phyloP scores from a whole-genome alignment of 257 asterid species.

The Capsicum pubescens region DNA sequence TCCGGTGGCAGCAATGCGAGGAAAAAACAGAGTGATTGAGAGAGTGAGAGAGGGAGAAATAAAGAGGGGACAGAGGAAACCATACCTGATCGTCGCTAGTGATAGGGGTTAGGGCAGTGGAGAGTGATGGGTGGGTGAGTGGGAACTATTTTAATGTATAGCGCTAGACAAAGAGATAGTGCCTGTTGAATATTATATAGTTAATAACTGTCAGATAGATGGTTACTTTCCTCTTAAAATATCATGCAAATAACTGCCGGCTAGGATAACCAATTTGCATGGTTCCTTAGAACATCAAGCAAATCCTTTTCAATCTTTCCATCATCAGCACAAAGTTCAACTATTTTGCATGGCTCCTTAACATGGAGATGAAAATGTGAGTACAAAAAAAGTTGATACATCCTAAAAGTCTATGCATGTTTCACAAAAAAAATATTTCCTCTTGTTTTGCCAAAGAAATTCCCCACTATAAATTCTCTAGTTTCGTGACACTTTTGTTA shows the following conservation, averaged over 20 bases:
- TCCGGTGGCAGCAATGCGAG: neutral
- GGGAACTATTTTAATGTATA: neutral
- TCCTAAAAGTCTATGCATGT: slow-evolving; percentile 14
- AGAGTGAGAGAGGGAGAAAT: neutral
- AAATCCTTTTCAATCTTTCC: neutral
- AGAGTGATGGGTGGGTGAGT: neutral
- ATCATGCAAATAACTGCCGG: neutral
- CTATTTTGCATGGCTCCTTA: neutral
- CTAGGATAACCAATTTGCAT: neutral
- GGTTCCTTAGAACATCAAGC: neutral
- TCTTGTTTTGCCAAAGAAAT: neutral
- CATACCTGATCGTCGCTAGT: neutral
- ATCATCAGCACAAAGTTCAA: neutral
- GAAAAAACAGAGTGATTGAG: neutral
- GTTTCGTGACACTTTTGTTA: neutral
- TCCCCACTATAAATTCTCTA: neutral
- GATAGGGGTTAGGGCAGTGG: neutral
- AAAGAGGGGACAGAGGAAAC: neutral
- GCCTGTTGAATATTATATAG: neutral
- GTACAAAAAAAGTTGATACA: neutral
- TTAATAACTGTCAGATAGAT: neutral
- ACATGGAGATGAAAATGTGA: neutral
- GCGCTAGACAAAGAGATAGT: neutral
- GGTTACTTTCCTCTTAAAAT: neutral
- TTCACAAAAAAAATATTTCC: neutral